These are phyloP conservation scores for Blastobotrys americana DNA, from an alignment of 805 yeast species.

Conservation along the genomic window DNA sequence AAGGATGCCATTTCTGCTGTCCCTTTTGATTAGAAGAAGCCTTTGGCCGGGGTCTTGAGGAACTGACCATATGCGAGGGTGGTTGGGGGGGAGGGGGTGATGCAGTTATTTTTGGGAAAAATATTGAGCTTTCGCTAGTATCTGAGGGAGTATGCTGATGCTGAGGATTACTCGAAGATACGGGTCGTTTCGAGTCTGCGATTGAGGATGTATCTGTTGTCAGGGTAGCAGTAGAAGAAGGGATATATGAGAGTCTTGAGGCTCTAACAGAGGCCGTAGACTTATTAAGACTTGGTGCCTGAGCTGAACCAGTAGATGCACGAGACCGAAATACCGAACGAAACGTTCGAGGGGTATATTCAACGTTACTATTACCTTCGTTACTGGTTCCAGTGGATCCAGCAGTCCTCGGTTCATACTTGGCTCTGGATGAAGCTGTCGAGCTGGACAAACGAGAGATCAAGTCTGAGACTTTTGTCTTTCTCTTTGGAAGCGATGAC, in stretches of 20 bases:
- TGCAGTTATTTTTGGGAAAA: constrained; percentile 11
- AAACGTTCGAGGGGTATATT: constrained; percentile 1
- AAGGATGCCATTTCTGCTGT: not conserved
- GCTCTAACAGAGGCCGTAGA: constrained; percentile 1
- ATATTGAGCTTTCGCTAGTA: constrained; percentile 13
- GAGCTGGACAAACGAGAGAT: constrained; percentile 27
- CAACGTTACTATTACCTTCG: not conserved
- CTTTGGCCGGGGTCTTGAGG: not conserved
- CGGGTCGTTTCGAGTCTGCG: not conserved
- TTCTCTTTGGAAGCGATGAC: constrained; percentile 13
- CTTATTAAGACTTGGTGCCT: constrained; percentile 5
- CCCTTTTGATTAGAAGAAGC: not conserved
- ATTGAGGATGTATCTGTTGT: constrained; percentile 1
- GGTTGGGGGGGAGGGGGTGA: constrained; percentile 14
- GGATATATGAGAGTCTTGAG: not conserved
- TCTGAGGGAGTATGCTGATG: constrained; percentile 11
- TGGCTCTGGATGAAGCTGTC: constrained; percentile 25
- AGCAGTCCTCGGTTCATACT: constrained; percentile 1
- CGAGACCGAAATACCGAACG: constrained; percentile 7
- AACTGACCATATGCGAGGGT: constrained; percentile 6
- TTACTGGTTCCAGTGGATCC: not conserved
- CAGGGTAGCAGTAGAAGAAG: constrained; percentile 3
- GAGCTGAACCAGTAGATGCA: constrained; percentile 1
- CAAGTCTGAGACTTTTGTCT: constrained; percentile 25
- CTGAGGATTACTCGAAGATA: not conserved